Evolutionary conservation across 1,284 basidiomycete species (phyloP).

Genomic region (Leucoagaricus sp.): DNA sequence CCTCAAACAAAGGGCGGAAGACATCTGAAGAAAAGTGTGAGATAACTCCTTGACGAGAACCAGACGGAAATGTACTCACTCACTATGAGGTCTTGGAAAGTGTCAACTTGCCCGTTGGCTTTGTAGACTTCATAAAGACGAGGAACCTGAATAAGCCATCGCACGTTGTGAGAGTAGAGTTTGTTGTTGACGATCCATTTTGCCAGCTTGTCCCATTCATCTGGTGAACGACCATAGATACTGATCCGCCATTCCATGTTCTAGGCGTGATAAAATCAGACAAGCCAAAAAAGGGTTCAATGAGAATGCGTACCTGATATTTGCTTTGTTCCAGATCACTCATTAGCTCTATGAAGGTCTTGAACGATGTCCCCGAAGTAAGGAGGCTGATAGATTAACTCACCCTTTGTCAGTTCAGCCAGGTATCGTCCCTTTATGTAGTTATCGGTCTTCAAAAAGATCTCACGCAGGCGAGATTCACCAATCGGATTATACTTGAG

Average conservation of each 20-base stretch:
- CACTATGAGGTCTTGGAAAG: conserved; percentile 89
- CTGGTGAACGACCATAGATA: conserved; percentile 81
- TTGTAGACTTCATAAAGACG: conserved; percentile 98
- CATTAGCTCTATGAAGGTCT: conserved; percentile 77
- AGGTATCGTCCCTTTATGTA: conserved; percentile 90
- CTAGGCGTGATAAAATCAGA: conserved; percentile 33
- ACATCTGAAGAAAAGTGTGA: conserved; percentile 61
- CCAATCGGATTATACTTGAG: conserved; percentile 94
- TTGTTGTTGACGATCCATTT: conserved; percentile 96
- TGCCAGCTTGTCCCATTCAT: conserved; percentile 99
- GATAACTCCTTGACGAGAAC: background rate
- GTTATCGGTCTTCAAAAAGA: conserved; percentile 99
- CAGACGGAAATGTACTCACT: conserved; percentile 57
- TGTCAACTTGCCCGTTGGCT: conserved; percentile 80
- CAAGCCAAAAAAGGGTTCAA: background rate
- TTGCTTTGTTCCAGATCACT: conserved; percentile 97
- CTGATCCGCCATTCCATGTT: conserved; percentile 98
- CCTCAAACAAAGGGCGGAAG: conserved; percentile 94
- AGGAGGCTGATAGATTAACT: conserved; percentile 16
- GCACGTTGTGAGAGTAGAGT: conserved; percentile 94
- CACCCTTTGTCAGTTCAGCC: conserved; percentile 92
- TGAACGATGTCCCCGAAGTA: conserved; percentile 8
- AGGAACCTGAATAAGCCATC: conserved; percentile 97
- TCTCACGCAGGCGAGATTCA: conserved; percentile 93
- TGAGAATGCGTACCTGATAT: conserved; percentile 73